Conservation (phyloP, 306 rosid genomes). For the Senna siamea region DNA sequence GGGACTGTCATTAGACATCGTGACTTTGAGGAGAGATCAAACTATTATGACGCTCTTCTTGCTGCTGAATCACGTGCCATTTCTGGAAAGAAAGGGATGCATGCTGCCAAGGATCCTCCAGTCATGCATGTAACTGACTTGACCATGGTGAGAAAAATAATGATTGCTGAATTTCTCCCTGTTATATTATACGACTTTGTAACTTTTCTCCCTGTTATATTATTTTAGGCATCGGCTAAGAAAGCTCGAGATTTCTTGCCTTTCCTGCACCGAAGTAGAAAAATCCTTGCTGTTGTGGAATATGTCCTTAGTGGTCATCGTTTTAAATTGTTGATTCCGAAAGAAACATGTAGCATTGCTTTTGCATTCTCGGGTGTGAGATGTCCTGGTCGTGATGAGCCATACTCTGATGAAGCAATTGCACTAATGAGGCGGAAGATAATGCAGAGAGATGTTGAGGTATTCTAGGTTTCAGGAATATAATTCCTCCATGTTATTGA, state of each 20-base stretch:
- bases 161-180: background rate
- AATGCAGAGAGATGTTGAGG: conserved; percentile 96
- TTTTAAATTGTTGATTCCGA: conserved; percentile 81
- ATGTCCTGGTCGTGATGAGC: conserved; percentile 87
- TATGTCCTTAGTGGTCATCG: conserved; percentile 94
- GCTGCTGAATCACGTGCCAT: conserved; percentile 80
- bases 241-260: conserved; percentile 83
- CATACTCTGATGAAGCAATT: conserved; percentile 83
- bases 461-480: conserved; percentile 33
- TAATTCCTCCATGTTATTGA: conserved; percentile 5
- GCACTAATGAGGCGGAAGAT: conserved; percentile 84
- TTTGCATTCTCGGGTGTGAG: conserved; percentile 84
- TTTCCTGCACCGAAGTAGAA: conserved; percentile 75
- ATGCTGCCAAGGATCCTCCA: conserved; percentile 85
- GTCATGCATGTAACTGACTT: conserved; percentile 85
- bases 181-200: background rate
- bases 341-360: conserved; percentile 91
- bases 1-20: conserved; percentile 84
- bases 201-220: background rate
- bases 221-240: conserved; percentile 73
- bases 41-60: conserved; percentile 79
- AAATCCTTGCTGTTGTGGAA: conserved; percentile 81
- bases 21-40: conserved; percentile 90
- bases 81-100: conserved; percentile 72
- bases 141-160: conserved; percentile 55